Conservation (phyloP, 2,329 filamentous ascomycete species). For the Rhynchosporium graminicola region DNA sequence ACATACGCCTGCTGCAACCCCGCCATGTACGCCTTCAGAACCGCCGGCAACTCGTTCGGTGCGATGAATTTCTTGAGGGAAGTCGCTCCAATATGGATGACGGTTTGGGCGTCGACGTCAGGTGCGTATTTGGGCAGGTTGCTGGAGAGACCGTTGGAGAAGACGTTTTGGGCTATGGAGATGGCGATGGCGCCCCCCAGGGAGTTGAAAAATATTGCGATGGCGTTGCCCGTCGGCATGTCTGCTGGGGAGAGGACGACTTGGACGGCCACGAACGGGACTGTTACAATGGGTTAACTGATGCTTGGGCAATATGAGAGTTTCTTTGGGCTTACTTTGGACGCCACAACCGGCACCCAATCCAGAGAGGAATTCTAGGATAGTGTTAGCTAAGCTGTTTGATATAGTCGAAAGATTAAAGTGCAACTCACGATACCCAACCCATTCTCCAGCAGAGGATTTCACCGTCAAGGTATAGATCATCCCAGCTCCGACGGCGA, state of each 20-base stretch:
- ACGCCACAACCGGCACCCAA: slow-evolving; percentile 47
- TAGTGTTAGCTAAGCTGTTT: not conserved
- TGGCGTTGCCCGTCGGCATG: slow-evolving; percentile 56
- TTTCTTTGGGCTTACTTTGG: slow-evolving; percentile 20
- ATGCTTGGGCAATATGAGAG: not conserved
- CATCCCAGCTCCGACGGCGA: slow-evolving; percentile 48
- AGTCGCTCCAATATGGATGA: slow-evolving; percentile 49
- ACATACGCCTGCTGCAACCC: slow-evolving; percentile 35
- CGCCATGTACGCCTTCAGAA: slow-evolving; percentile 46
- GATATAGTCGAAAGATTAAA: not conserved
- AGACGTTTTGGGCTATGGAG: slow-evolving; percentile 56
- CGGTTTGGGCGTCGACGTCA: slow-evolving; percentile 24
- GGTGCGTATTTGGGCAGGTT: slow-evolving; percentile 40
- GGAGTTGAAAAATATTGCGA: slow-evolving; percentile 59
- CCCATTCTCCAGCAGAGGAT: slow-evolving; percentile 51
- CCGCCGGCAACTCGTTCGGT: slow-evolving; percentile 40
- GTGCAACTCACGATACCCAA: slow-evolving; percentile 47
- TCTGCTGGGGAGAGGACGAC: slow-evolving; percentile 53
- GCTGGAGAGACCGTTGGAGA: slow-evolving; percentile 36
- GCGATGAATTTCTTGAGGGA: slow-evolving; percentile 43
- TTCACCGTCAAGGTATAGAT: slow-evolving; percentile 44
- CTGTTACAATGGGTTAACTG: slow-evolving; percentile 37
- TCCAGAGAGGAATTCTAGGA: slow-evolving; percentile 47
- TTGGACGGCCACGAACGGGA: slow-evolving; percentile 54
- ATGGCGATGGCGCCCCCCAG: slow-evolving; percentile 61